These are phyloP conservation scores for Citrus maxima DNA, from an alignment of 345 rosid species.

Conservation along the genomic window DNA sequence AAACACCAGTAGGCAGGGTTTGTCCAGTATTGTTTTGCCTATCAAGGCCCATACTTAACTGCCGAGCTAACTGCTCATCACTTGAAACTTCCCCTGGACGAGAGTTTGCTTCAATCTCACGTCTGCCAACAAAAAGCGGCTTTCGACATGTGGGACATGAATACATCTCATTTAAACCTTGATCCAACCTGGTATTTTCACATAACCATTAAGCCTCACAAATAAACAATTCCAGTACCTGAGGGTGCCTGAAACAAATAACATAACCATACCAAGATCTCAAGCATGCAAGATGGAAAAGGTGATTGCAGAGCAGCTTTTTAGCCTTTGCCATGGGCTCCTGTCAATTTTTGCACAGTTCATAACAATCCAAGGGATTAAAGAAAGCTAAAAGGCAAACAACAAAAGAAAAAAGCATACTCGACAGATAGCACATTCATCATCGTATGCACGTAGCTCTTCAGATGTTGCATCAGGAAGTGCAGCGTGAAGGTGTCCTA, in stretches of 20 bases:
- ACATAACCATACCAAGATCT: constrained; percentile 76
- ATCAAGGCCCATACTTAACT: constrained; percentile 58
- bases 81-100: constrained; percentile 45
- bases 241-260: constrained; percentile 7
- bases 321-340: constrained; percentile 99
- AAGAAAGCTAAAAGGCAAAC: constrained; percentile 12
- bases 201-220: constrained; percentile 13
- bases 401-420: constrained; percentile 40
- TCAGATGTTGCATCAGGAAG: constrained; percentile 97
- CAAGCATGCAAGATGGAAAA: constrained; percentile 96
- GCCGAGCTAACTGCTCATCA: constrained; percentile 83
- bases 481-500: constrained; percentile 92
- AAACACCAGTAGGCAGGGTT: constrained; percentile 56
- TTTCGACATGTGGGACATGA: constrained; percentile 98
- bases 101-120: constrained; percentile 53
- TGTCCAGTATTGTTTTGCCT: constrained; percentile 49
- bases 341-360: constrained; percentile 43
- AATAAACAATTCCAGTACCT: constrained; percentile 12
- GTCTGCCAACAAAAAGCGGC: constrained; percentile 78
- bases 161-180: constrained; percentile 86
- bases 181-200: constrained; percentile 86
- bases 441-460: constrained; percentile 82
- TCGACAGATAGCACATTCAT: constrained; percentile 99
- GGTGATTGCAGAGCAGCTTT: constrained; percentile 86
- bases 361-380: constrained; percentile 19